Conservation (phyloP, 2,329 filamentous ascomycete genomes). For the Bertia moriformis region DNA sequence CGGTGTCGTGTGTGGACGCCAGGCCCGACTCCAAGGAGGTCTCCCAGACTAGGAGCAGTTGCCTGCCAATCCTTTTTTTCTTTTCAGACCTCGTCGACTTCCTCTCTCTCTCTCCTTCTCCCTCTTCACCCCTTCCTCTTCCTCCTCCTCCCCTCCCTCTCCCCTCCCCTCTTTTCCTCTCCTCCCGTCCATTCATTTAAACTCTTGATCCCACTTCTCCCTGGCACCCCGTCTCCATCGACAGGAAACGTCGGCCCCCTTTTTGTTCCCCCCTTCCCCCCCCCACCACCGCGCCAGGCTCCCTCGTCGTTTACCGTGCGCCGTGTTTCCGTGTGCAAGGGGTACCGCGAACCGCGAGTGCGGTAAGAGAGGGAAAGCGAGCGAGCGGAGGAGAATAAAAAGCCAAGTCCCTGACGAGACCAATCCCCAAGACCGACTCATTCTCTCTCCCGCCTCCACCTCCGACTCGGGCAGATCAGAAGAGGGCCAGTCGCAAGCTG, state of each 20-base stretch:
- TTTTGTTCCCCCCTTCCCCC: not conserved
- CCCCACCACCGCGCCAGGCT: not conserved
- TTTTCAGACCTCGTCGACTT: not conserved
- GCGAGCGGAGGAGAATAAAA: not conserved
- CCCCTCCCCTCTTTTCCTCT: conserved; percentile 6
- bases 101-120: conserved; percentile 12
- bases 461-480: too few species aligned
- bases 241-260: not conserved
- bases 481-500: too few species aligned
- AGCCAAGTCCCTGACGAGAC: not conserved
- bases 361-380: not conserved
- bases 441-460: not conserved
- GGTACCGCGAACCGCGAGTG: too few species aligned
- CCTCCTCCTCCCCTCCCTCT: conserved; percentile 10
- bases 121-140: conserved; percentile 35
- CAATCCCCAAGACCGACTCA: not conserved
- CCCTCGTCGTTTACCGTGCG: not conserved
- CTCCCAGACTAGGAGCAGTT: too few species aligned
- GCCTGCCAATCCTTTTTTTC: not conserved
- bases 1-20: too few species aligned
- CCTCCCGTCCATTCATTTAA: conserved; percentile 4
- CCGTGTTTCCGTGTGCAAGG: not conserved
- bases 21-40: too few species aligned
- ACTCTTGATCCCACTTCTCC: conserved; percentile 11
- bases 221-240: not conserved